phyloP scores from a whole-genome alignment of 495 filamentous ascomycete species.

The Bacidia gigantensis region DNA sequence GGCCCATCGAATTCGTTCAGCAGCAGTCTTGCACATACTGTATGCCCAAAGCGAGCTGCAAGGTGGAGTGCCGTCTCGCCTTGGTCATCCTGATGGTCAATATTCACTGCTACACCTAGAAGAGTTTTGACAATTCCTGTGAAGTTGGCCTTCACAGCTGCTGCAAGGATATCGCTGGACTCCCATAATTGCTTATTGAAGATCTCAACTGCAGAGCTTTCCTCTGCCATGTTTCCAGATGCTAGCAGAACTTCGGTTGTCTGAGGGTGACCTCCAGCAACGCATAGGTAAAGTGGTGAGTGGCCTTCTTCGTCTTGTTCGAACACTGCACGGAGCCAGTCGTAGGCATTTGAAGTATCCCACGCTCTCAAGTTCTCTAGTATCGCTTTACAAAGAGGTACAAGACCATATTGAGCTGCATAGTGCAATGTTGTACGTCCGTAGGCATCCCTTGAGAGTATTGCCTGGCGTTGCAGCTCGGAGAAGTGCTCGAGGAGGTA shows the following conservation, averaged over 20 bases:
- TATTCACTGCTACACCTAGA: slow-evolving; percentile 80
- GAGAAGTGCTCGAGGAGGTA: slow-evolving; percentile 59
- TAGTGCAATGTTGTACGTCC: slow-evolving; percentile 88
- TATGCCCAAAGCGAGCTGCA: slow-evolving; percentile 77
- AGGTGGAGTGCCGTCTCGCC: slow-evolving; percentile 92
- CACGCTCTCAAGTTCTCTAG: slow-evolving; percentile 80
- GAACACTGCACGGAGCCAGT: slow-evolving; percentile 67
- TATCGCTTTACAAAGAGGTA: slow-evolving; percentile 71
- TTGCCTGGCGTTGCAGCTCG: slow-evolving; percentile 51
- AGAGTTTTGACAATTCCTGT: slow-evolving; percentile 68
- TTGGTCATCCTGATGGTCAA: slow-evolving; percentile 84
- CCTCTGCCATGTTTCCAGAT: slow-evolving; percentile 58
- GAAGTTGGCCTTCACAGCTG: slow-evolving; percentile 79
- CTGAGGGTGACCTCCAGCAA: slow-evolving; percentile 77
- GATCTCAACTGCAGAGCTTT: slow-evolving; percentile 41
- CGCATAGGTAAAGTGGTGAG: slow-evolving; percentile 80
- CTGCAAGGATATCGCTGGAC: slow-evolving; percentile 77
- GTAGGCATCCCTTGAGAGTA: slow-evolving; percentile 58
- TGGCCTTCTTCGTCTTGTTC: slow-evolving; percentile 93
- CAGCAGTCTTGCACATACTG: slow-evolving; percentile 61
- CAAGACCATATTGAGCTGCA: slow-evolving; percentile 87
- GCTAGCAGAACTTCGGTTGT: slow-evolving; percentile 71
- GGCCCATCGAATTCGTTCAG: slow-evolving; percentile 54
- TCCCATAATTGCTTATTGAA: slow-evolving; percentile 58
- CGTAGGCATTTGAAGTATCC: slow-evolving; percentile 68